Evolutionary conservation across 176 grass and related monocot species (phyloP), one percentile per base, ranked within the genome.

Genomic region (Triticum urartu): DNA sequence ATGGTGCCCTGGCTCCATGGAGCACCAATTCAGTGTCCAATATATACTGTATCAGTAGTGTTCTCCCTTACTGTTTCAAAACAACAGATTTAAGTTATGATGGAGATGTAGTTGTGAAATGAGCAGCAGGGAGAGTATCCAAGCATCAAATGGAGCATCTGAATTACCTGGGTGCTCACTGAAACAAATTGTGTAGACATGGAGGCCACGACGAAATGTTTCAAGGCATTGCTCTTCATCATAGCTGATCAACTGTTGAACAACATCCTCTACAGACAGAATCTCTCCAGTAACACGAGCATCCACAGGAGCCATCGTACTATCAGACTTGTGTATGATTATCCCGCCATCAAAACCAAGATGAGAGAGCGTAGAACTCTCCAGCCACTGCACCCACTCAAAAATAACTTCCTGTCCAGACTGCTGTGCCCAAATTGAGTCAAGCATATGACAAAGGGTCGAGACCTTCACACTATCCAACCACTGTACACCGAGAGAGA

Each of bases 321-420:
- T 61, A 66, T 84, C 59, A 76, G 26, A n/a, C 48, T 80, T 62
- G 24, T 11, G 74, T 59, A 91, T 58, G 79, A 86, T 33, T 84
- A 93, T 20, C 76, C 38, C 74, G 11, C 68, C 64, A 80, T 79
- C 68, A 77, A 91, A 91, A 50, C 83, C 92, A 77, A 93, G 83
- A 90, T 93, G 87, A 9, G 79, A 91, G 68, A 89, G 79, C 0
- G 83, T 78, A 84, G 54, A 86, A 62, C 66, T 88, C 70, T 90
- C 86, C 61, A 93, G 67, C 83, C 92, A 93, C 70, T 91, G 86
- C 28, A 91, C 89, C 89, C 89, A 93, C 10, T 77, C 88, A 84
- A 91, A 93, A 80, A 88, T 40, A 72, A 89, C 58, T 59, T 93
- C 89, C 28, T 88, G 86, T 72, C 86, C 83, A 80, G 74, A 74